These are phyloP conservation scores for Phaeosphaeriaceae sp. DNA, from an alignment of 2,329 filamentous ascomycete species.

Conservation along the genomic window DNA sequence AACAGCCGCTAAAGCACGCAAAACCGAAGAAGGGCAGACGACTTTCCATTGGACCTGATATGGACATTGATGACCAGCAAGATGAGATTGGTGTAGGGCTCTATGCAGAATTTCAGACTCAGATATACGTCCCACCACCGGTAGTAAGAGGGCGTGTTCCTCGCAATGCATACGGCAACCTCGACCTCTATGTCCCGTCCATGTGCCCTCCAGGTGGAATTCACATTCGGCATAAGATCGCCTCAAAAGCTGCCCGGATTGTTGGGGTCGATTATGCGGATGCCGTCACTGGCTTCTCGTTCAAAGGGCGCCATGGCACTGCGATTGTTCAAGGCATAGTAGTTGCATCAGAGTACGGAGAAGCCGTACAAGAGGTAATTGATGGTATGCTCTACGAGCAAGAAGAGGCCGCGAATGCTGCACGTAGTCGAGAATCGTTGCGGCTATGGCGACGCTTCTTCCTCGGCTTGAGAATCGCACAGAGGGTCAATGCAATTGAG, in stretches of 20 bases:
- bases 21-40: constrained; percentile 42
- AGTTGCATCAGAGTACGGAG: constrained; percentile 72
- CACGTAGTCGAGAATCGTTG: constrained; percentile 57
- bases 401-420: constrained; percentile 66
- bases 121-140: constrained; percentile 75
- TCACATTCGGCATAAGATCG: constrained; percentile 64
- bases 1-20: constrained; percentile 80
- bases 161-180: constrained; percentile 66
- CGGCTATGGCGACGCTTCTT: constrained; percentile 66
- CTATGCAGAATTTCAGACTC: constrained; percentile 68
- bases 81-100: constrained; percentile 59
- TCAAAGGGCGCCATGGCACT: constrained; percentile 84
- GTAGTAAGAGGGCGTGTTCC: constrained; percentile 75
- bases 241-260: constrained; percentile 73
- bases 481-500: constrained; percentile 69
- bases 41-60: constrained; percentile 32
- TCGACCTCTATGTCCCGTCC: constrained; percentile 67
- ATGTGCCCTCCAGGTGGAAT: constrained; percentile 68
- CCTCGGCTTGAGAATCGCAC: constrained; percentile 70
- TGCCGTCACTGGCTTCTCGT: constrained; percentile 88
- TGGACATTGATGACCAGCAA: constrained; percentile 43
- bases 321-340: constrained; percentile 81
- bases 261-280: constrained; percentile 86
- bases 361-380: constrained; percentile 74
- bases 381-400: constrained; percentile 70